phyloP scores from a whole-genome alignment of 2,329 filamentous ascomycete species.

The Exophiala dermatitidis region DNA sequence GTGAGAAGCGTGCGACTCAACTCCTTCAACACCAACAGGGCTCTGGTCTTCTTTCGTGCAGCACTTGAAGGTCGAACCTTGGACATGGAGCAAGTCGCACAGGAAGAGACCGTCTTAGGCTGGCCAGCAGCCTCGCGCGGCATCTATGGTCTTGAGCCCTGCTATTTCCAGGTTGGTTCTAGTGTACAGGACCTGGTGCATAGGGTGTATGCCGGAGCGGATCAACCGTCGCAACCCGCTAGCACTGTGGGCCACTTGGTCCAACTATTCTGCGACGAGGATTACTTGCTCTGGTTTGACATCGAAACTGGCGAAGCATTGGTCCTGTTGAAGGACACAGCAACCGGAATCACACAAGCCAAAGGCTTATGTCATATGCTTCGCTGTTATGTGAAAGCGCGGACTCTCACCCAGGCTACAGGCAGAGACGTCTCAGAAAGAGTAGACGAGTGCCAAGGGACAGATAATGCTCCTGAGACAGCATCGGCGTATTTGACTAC shows the following conservation, averaged over 20 bases:
- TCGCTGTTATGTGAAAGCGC: neutral
- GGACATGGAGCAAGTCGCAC: conserved; percentile 13
- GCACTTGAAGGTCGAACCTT: conserved; percentile 25
- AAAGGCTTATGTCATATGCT: conserved; percentile 56
- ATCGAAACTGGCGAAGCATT: conserved; percentile 38
- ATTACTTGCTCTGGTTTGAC: conserved; percentile 58
- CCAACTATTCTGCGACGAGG: conserved; percentile 44
- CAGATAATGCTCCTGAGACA: neutral
- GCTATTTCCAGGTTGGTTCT: conserved; percentile 11
- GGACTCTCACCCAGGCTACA: neutral
- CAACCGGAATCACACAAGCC: conserved; percentile 46
- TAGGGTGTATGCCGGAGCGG: conserved; percentile 2
- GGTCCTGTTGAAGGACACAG: conserved; percentile 59
- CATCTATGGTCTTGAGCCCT: neutral
- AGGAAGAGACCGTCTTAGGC: conserved; percentile 14
- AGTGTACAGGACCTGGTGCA: conserved; percentile 10
- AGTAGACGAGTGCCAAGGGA: neutral
- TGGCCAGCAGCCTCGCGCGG: neutral
- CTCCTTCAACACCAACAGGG: conserved; percentile 77
- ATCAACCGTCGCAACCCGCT: neutral
- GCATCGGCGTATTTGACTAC: neutral
- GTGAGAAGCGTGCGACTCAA: conserved; percentile 78
- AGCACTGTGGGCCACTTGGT: conserved; percentile 26
- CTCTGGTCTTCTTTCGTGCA: conserved; percentile 61
- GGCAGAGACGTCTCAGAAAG: neutral